Evolutionary conservation across 495 filamentous ascomycete genomes (phyloP).

Genomic region (Penicillium angulare): DNA sequence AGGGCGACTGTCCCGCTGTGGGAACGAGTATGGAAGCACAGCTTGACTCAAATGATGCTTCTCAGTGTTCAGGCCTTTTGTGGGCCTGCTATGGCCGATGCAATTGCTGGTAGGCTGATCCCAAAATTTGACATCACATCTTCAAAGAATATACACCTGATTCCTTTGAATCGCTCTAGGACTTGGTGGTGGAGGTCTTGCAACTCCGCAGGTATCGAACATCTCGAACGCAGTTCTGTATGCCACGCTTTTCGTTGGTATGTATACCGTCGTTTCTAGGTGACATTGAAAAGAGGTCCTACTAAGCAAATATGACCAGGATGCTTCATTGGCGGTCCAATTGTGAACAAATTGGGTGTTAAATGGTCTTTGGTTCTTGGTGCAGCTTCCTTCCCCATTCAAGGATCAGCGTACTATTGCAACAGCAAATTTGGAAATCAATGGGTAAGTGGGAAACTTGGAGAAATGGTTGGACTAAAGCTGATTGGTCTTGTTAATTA

Average conservation of each 20-base stretch:
- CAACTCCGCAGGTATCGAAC: constrained; percentile 26
- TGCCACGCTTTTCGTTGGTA: constrained; percentile 25
- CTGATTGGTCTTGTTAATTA: not conserved
- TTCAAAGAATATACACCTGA: not conserved
- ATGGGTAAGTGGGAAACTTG: constrained; percentile 11
- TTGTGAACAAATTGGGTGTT: constrained; percentile 33
- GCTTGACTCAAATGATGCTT: constrained; percentile 34
- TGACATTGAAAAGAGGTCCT: too few species aligned
- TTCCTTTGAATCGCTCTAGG: constrained; percentile 16
- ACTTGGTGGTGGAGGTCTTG: constrained; percentile 33
- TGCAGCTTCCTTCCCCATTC: constrained; percentile 30
- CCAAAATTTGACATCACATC: too few species aligned
- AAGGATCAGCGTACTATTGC: constrained; percentile 32
- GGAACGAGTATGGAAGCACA: constrained; percentile 31
- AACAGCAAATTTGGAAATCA: constrained; percentile 35
- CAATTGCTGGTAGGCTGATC: constrained; percentile 33
- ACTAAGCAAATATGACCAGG: constrained; percentile 4
- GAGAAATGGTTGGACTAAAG: not conserved
- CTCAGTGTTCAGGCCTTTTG: constrained; percentile 18
- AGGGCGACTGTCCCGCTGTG: constrained; percentile 21
- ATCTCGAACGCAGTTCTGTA: constrained; percentile 28
- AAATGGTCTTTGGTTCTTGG: constrained; percentile 33
- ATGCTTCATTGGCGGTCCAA: constrained; percentile 27
- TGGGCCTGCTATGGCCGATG: constrained; percentile 23
- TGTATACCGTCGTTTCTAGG: too few species aligned